These are phyloP conservation scores for Beta macrorhiza DNA, from an alignment of 179 eudicot genomes.

Conservation along the genomic window DNA sequence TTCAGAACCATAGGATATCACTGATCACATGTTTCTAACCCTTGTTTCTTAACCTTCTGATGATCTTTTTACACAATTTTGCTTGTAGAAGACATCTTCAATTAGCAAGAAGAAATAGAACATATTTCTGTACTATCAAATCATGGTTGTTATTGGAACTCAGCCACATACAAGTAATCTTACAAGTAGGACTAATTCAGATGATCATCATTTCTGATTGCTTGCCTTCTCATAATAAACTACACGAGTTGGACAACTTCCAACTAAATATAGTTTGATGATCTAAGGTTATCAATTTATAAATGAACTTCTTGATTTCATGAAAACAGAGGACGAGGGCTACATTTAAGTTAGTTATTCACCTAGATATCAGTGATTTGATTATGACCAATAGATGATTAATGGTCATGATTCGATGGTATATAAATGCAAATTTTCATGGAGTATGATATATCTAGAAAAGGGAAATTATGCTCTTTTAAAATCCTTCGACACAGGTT, in stretches of 20 bases:
- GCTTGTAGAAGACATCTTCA: background rate
- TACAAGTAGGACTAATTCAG: background rate
- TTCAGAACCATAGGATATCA: background rate
- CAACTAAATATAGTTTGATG: background rate
- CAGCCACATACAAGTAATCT: background rate
- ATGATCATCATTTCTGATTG: background rate
- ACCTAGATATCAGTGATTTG: too few relatives aligned
- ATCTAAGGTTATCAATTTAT: background rate
- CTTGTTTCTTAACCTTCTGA: background rate
- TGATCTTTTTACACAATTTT: background rate
- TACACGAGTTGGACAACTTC: background rate
- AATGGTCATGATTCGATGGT: background rate
- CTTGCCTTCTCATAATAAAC: background rate
- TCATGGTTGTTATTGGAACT: background rate
- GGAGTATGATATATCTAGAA: background rate
- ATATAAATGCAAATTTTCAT: background rate
- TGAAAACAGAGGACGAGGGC: background rate
- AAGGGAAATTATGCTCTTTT: background rate
- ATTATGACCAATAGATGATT: background rate
- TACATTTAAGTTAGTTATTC: background rate
- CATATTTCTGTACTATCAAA: background rate
- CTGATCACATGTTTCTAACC: background rate
- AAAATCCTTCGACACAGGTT: background rate
- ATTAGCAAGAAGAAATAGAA: background rate
- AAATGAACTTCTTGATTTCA: background rate